Evolutionary conservation across 1,139 yeast species (phyloP).

Genomic region (Yamadazyma jaroonii): DNA sequence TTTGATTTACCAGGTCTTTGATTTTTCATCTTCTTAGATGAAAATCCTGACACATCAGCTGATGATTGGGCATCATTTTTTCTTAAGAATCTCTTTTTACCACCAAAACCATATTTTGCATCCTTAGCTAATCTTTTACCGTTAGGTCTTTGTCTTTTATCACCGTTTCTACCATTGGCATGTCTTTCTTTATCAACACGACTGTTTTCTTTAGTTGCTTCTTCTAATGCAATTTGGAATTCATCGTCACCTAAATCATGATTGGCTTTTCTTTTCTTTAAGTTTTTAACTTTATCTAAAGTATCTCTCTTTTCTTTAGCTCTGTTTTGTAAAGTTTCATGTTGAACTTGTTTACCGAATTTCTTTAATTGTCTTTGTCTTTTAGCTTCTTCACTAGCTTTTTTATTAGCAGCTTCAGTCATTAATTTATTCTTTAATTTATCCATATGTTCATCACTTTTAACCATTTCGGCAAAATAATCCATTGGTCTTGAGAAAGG

Average conservation of each 20-base stretch:
- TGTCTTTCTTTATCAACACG: conserved; percentile 19
- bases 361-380: conserved; percentile 93
- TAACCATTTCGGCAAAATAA: conserved; percentile 98
- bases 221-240: conserved; percentile 81
- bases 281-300: conserved; percentile 81
- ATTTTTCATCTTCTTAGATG: conserved; percentile 50
- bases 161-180: conserved; percentile 17
- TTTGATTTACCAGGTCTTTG: conserved; percentile 80
- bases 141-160: conserved; percentile 53
- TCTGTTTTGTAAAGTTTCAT: conserved; percentile 89
- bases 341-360: conserved; percentile 96
- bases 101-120: conserved; percentile 63
- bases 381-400: conserved; percentile 91
- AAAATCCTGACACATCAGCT: conserved; percentile 66
- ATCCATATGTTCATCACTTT: conserved; percentile 98
- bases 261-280: conserved; percentile 82
- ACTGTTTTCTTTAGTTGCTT: conserved; percentile 58
- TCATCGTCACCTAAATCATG: conserved; percentile 67
- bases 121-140: conserved; percentile 63
- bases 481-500: conserved; percentile 94
- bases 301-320: conserved; percentile 93
- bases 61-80: conserved; percentile 74
- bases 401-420: conserved; percentile 84
- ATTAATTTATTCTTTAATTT: conserved; percentile 79
- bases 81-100: conserved; percentile 71